phyloP scores from a whole-genome alignment of 179 eudicot species.

The Silene coronaria region DNA sequence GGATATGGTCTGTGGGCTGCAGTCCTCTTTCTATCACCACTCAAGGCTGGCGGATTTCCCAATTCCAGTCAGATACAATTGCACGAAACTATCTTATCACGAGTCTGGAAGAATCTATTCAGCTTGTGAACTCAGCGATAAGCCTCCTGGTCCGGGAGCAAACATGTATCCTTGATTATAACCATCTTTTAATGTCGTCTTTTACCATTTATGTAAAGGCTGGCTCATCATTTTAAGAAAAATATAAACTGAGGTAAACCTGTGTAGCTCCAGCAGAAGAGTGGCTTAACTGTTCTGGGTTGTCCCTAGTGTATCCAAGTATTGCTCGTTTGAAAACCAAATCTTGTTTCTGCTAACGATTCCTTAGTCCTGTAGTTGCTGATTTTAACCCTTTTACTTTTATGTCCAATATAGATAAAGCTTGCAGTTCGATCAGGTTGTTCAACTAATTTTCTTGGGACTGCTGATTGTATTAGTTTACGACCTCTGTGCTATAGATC shows the following conservation, averaged over 20 bases:
- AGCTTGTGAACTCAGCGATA: constrained; percentile 70
- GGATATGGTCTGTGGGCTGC: constrained; percentile 98
- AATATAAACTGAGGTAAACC: not conserved
- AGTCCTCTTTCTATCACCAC: constrained; percentile 75
- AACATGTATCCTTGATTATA: constrained; percentile 76
- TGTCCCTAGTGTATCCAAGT: not conserved
- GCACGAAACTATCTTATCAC: constrained; percentile 92
- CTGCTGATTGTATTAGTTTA: no score
- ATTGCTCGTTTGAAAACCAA: not conserved
- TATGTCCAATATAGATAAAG: not conserved
- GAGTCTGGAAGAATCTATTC: constrained; percentile 87
- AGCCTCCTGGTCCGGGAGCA: constrained; percentile 60
- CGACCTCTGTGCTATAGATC: no score
- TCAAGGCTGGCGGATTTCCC: constrained; percentile 74
- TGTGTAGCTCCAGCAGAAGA: not conserved
- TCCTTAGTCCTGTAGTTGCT: not conserved
- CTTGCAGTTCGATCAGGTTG: no score
- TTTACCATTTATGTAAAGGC: not conserved
- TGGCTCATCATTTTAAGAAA: not conserved
- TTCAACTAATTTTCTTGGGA: no score
- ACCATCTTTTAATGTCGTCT: not conserved
- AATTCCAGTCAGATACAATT: constrained; percentile 76
- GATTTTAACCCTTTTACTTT: not conserved
- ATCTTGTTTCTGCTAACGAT: not conserved
- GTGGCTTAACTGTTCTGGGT: not conserved